These are phyloP conservation scores for Leavenworthia alabamica DNA, from an alignment of 345 rosid species.

Conservation along the genomic window DNA sequence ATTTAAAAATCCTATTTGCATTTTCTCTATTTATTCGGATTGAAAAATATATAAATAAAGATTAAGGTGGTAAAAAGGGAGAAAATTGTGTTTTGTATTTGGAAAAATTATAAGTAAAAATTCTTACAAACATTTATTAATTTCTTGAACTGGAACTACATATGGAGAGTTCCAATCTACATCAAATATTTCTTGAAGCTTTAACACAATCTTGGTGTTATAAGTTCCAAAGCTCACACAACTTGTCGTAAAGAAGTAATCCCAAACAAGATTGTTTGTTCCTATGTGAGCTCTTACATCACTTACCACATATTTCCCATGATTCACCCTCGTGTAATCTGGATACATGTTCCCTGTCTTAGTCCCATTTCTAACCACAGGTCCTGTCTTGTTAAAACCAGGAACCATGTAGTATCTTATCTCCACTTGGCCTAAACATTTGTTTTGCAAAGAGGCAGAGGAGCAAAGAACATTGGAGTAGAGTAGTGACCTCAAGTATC, in stretches of 20 bases:
- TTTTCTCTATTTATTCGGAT: too few species aligned
- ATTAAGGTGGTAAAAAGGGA: too few species aligned
- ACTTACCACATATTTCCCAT: slow-evolving; percentile 72
- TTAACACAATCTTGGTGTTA: slow-evolving; percentile 48
- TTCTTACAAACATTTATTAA: too few species aligned
- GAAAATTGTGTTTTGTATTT: too few species aligned
- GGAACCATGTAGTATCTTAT: slow-evolving; percentile 71
- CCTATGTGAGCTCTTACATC: slow-evolving; percentile 69
- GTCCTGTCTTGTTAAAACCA: slow-evolving; percentile 74
- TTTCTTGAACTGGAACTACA: slow-evolving; percentile 54
- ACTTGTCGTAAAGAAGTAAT: slow-evolving; percentile 75
- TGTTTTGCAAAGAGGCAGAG: slow-evolving; percentile 53
- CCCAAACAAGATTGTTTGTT: slow-evolving; percentile 82
- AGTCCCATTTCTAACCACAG: slow-evolving; percentile 42
- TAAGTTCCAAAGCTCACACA: slow-evolving; percentile 80
- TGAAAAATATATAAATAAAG: too few species aligned
- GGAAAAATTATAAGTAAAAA: too few species aligned
- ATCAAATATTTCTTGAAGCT: slow-evolving; percentile 72
- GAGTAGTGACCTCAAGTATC: slow-evolving; percentile 61
- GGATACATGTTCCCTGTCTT: slow-evolving; percentile 65
- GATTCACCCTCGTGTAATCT: slow-evolving; percentile 62
- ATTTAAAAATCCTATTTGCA: too few species aligned
- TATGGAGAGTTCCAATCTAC: slow-evolving; percentile 81
- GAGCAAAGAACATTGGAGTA: slow-evolving; percentile 65
- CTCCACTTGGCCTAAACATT: slow-evolving; percentile 64